phyloP scores from a whole-genome alignment of 176 grass and related monocot species.

The Echinochloa phyllopogon region DNA sequence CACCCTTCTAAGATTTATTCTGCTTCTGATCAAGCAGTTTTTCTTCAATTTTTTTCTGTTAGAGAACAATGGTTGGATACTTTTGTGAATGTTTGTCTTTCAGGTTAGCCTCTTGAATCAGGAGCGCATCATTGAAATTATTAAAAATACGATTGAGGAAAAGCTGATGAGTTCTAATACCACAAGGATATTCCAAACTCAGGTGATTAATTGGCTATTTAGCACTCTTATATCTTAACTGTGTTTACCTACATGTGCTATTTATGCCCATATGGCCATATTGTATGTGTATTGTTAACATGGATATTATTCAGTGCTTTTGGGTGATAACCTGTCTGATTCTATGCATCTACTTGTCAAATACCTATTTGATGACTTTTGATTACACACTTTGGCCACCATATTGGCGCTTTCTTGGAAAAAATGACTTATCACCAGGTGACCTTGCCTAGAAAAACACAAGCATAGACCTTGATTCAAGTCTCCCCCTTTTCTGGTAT shows the following conservation, averaged over 20 bases:
- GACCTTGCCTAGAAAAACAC: constrained; percentile 18
- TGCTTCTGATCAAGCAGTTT: constrained; percentile 19
- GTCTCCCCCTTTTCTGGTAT: constrained; percentile 2
- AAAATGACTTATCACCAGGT: constrained; percentile 4
- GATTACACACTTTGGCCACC: not conserved
- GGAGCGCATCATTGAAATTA: constrained; percentile 84
- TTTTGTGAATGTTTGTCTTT: constrained; percentile 36
- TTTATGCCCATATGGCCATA: not conserved
- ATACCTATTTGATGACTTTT: constrained; percentile 1
- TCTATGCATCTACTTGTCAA: not conserved
- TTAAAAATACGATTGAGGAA: constrained; percentile 73
- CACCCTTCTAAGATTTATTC: not conserved
- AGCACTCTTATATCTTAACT: constrained; percentile 18
- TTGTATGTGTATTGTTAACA: constrained; percentile 10
- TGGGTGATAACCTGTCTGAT: not conserved
- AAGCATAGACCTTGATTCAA: constrained; percentile 31
- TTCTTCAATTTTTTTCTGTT: not conserved
- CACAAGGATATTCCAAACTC: constrained; percentile 88
- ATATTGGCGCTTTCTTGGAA: constrained; percentile 6
- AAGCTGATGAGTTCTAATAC: constrained; percentile 92
- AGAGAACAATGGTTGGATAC: not conserved
- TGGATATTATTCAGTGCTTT: constrained; percentile 13
- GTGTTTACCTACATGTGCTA: not conserved
- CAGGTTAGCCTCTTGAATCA: constrained; percentile 99
- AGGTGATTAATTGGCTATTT: constrained; percentile 61